phyloP scores from a whole-genome alignment of 345 rosid genomes.

The Tarenaya hassleriana region DNA sequence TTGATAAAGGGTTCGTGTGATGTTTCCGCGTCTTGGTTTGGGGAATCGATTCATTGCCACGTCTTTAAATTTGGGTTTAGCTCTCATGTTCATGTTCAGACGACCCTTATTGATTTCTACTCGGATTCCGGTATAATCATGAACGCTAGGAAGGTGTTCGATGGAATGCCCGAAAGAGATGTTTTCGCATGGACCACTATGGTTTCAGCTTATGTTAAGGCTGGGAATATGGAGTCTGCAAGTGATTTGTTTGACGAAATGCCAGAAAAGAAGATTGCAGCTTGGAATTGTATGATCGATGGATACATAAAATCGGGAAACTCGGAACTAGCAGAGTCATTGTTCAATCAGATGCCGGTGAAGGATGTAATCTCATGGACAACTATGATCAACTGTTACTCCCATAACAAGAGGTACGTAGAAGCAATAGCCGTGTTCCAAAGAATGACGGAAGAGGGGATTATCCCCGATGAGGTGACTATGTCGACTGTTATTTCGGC shows the following conservation, averaged over 20 bases:
- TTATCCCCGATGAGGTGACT: slow-evolving; percentile 59
- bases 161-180: slow-evolving; percentile 72
- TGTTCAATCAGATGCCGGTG: slow-evolving; percentile 51
- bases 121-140: slow-evolving; percentile 30
- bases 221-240: slow-evolving; percentile 42
- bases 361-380: slow-evolving; percentile 77
- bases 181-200: slow-evolving; percentile 48
- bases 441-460: slow-evolving; percentile 44
- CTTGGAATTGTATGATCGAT: slow-evolving; percentile 73
- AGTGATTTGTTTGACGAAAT: slow-evolving; percentile 44
- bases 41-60: slow-evolving; percentile 52
- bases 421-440: slow-evolving; percentile 54
- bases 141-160: slow-evolving; percentile 55
- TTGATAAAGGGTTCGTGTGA: slow-evolving; percentile 51
- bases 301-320: slow-evolving; percentile 50
- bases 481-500: slow-evolving; percentile 70
- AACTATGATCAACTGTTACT: slow-evolving; percentile 66
- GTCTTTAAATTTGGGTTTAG: slow-evolving; percentile 54
- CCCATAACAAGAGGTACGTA: slow-evolving; percentile 46
- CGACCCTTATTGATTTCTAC: slow-evolving; percentile 58
- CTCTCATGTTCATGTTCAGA: slow-evolving; percentile 58
- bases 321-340: slow-evolving; percentile 41
- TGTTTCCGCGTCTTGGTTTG: slow-evolving; percentile 29
- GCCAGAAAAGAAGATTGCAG: slow-evolving; percentile 46
- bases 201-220: slow-evolving; percentile 37